These are phyloP conservation scores for Chalara sp. DNA, from an alignment of 2,329 filamentous ascomycete genomes.

Conservation along the genomic window DNA sequence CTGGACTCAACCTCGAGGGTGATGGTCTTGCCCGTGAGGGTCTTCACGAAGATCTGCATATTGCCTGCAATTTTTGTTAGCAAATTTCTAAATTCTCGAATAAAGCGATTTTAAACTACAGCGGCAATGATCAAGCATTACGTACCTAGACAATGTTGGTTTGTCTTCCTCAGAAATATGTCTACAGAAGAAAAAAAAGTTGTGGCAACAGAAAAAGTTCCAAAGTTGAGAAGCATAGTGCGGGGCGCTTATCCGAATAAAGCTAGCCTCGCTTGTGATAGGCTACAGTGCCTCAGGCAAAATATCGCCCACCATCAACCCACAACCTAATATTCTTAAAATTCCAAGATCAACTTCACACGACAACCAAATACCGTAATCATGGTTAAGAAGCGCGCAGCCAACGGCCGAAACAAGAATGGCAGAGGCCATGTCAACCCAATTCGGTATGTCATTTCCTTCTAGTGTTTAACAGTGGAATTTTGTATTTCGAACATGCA, in stretches of 20 bases:
- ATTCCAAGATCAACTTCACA: conserved; percentile 2
- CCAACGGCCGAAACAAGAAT: conserved; percentile 97
- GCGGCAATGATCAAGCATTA: background rate
- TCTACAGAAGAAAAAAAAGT: no score
- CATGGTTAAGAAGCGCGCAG: conserved; percentile 69
- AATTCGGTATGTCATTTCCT: conserved; percentile 8
- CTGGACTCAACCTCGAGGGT: conserved; percentile 99
- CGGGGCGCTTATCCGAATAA: no score
- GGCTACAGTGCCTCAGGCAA: no score
- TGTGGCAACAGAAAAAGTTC: no score
- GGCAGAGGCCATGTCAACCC: conserved; percentile 99
- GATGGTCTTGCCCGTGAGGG: conserved; percentile 99
- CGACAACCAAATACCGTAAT: conserved; percentile 49
- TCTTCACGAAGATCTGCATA: conserved; percentile 50
- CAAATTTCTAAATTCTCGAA: background rate
- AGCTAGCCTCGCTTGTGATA: no score
- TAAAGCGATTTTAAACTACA: background rate
- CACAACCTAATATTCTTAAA: background rate
- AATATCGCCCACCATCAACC: no score
- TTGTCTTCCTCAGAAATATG: conserved; percentile 24
- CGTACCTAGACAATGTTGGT: conserved; percentile 26
- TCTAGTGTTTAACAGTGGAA: background rate
- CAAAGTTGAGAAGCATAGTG: no score
- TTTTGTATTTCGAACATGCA: background rate
- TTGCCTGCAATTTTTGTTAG: no score